Evolutionary conservation across 805 yeast species (phyloP).

Genomic region (Wickerhamomyces ciferrii): DNA sequence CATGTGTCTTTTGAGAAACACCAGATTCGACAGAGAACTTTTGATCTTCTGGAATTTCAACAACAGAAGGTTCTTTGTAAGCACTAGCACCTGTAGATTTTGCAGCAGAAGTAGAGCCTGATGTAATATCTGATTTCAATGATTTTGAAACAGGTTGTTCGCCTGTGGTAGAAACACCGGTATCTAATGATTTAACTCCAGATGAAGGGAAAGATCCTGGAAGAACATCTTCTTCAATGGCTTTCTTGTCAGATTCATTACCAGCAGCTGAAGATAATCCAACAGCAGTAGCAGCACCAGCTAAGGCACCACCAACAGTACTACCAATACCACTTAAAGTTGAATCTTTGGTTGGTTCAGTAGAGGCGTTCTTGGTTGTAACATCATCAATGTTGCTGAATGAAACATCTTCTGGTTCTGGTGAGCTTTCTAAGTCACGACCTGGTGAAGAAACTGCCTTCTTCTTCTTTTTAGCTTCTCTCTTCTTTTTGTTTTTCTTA

Average conservation of each 20-base stretch:
- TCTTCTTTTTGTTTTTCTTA: not conserved
- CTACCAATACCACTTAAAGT: not conserved
- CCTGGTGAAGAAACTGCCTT: too few species aligned
- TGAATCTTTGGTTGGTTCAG: not conserved
- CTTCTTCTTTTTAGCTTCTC: not conserved
- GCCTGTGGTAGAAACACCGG: too few species aligned
- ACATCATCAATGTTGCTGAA: not conserved
- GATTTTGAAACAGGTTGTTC: too few species aligned
- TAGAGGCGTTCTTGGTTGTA: not conserved
- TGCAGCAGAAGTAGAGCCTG: not conserved
- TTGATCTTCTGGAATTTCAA: not conserved
- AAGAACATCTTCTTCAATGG: not conserved
- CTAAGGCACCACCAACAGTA: not conserved
- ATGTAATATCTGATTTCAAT: not conserved
- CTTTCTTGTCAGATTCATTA: not conserved
- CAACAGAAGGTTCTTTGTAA: not conserved
- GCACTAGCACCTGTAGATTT: not conserved
- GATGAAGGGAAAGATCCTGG: not conserved
- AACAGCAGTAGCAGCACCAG: not conserved
- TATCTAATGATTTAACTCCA: not conserved
- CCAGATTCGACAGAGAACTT: not conserved
- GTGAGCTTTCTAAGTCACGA: not conserved
- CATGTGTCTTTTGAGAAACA: not conserved
- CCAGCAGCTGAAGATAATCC: not conserved
- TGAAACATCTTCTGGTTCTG: not conserved